Evolutionary conservation across 2,329 filamentous ascomycete species (phyloP).

Genomic region (Nemania diffusa): DNA sequence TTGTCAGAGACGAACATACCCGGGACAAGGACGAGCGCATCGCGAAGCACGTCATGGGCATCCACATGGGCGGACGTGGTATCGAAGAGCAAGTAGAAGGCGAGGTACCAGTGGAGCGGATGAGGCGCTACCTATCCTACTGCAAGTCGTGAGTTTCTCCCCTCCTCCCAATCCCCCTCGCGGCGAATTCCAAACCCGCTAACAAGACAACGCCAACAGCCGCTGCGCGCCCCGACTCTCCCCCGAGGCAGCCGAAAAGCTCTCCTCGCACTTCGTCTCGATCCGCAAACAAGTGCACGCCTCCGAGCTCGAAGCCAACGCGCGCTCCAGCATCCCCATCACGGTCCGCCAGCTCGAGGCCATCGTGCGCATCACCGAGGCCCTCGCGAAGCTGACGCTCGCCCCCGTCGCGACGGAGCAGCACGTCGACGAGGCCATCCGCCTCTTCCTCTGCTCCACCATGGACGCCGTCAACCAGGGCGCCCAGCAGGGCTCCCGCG

Average conservation of each 20-base stretch:
- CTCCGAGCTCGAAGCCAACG: constrained; percentile 87
- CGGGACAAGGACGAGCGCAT: constrained; percentile 90
- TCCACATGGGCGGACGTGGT: constrained; percentile 91
- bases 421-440: constrained; percentile 97
- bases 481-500: constrained; percentile 82
- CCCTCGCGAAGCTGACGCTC: constrained; percentile 89
- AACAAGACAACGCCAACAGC: constrained; percentile 57
- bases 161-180: background rate
- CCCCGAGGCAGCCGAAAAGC: constrained; percentile 90
- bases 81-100: constrained; percentile 84
- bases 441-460: constrained; percentile 93
- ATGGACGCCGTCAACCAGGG: constrained; percentile 98
- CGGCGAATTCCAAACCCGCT: background rate
- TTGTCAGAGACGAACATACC: constrained; percentile 95
- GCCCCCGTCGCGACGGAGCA: constrained; percentile 86
- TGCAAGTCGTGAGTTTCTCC: constrained; percentile 80
- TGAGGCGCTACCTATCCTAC: constrained; percentile 97
- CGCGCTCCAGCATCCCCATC: constrained; percentile 93
- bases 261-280: constrained; percentile 96
- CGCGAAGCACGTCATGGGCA: constrained; percentile 95
- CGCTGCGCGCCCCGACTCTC: constrained; percentile 93
- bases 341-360: constrained; percentile 97
- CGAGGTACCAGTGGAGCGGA: constrained; percentile 93
- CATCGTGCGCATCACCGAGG: constrained; percentile 96
- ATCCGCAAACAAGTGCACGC: constrained; percentile 95